These are phyloP conservation scores for Claviceps sp. DNA, from an alignment of 2,329 filamentous ascomycete species.

Conservation along the genomic window DNA sequence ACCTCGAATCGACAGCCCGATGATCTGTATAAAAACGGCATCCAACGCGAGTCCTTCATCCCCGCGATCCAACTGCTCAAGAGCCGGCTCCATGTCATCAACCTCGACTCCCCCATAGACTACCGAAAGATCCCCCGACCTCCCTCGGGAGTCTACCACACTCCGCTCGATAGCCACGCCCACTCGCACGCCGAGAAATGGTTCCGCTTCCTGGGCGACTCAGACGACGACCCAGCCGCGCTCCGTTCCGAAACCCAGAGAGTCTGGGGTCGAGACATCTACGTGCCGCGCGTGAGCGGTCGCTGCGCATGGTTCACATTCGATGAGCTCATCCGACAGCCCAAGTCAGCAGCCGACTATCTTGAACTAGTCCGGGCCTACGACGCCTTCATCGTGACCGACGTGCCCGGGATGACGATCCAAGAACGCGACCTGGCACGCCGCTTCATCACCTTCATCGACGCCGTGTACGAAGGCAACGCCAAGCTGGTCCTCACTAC, in stretches of 20 bases:
- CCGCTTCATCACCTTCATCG: slow-evolving; percentile 94
- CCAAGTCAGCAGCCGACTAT: slow-evolving; percentile 89
- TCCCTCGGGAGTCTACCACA: slow-evolving; percentile 86
- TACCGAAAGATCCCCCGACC: slow-evolving; percentile 95
- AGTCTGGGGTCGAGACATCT: slow-evolving; percentile 87
- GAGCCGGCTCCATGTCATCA: slow-evolving; percentile 71
- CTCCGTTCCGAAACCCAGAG: slow-evolving; percentile 67
- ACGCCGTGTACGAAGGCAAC: slow-evolving; percentile 83
- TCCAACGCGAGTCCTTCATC: slow-evolving; percentile 89
- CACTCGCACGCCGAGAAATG: slow-evolving; percentile 77
- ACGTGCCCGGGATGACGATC: slow-evolving; percentile 84
- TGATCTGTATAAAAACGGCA: slow-evolving; percentile 95
- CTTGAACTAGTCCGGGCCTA: slow-evolving; percentile 83
- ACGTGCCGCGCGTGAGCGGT: slow-evolving; percentile 77
- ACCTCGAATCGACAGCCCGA: slow-evolving; percentile 95
- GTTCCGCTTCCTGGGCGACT: slow-evolving; percentile 89
- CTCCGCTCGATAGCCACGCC: slow-evolving; percentile 68
- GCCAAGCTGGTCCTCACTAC: slow-evolving; percentile 94
- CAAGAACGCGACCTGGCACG: slow-evolving; percentile 75
- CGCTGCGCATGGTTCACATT: slow-evolving; percentile 86
- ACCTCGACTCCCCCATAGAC: slow-evolving; percentile 88
- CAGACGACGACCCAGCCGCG: slow-evolving; percentile 27
- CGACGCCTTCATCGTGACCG: slow-evolving; percentile 82
- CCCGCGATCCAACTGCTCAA: slow-evolving; percentile 92
- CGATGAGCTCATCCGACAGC: slow-evolving; percentile 74